Conservation (phyloP, 768 basidiomycete genomes). For the Tubosaeta sp. region DNA sequence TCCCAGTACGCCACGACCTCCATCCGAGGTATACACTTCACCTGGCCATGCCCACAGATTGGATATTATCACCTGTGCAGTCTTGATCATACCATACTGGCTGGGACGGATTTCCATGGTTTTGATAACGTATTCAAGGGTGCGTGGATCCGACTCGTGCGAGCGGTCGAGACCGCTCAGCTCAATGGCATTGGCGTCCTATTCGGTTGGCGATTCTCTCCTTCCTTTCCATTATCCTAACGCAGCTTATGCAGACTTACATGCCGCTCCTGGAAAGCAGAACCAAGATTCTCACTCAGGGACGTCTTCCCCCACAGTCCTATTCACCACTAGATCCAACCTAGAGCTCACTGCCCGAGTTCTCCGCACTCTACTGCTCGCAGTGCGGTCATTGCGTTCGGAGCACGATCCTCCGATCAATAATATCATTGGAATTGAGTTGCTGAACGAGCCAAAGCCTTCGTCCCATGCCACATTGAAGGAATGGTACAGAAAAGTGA, state of each 20-base stretch:
- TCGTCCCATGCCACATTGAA: constrained; percentile 47
- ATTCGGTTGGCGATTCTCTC: constrained; percentile 44
- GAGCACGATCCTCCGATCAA: constrained; percentile 32
- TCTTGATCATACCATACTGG: constrained; percentile 51
- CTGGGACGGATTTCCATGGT: constrained; percentile 61
- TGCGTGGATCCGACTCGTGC: constrained; percentile 62
- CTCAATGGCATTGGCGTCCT: constrained; percentile 65
- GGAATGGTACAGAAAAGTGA: constrained; percentile 59
- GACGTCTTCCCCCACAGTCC: constrained; percentile 44
- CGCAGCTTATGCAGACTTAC: constrained; percentile 49
- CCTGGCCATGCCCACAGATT: constrained; percentile 40
- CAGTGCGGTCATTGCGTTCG: constrained; percentile 48
- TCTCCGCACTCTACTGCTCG: constrained; percentile 41
- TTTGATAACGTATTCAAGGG: constrained; percentile 49
- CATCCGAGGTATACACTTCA: background rate
- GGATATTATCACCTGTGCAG: constrained; percentile 71
- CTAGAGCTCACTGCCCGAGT: constrained; percentile 45
- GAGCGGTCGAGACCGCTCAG: constrained; percentile 56
- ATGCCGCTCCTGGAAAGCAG: constrained; percentile 73
- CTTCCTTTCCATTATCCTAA: constrained; percentile 15
- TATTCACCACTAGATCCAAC: constrained; percentile 46
- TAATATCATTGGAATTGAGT: constrained; percentile 53
- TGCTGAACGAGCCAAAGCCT: constrained; percentile 59
- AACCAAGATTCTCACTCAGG: constrained; percentile 67
- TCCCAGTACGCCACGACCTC: constrained; percentile 56